These are phyloP conservation scores for Aschersonia sp. DNA, from an alignment of 2,329 filamentous ascomycete species.

Conservation along the genomic window DNA sequence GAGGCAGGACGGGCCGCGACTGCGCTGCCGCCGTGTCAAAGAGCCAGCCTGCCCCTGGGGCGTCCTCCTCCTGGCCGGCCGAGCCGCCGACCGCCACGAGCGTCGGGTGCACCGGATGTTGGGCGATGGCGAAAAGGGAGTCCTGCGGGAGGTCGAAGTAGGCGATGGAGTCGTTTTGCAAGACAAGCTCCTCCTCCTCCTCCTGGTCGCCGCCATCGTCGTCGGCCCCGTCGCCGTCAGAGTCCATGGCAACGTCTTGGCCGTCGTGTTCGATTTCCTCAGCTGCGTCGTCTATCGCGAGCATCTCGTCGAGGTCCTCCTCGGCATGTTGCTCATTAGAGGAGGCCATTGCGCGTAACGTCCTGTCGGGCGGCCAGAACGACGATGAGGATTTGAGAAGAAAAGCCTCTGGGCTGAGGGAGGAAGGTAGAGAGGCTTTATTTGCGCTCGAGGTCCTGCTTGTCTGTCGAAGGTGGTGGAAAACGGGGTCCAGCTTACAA, in stretches of 20 bases:
- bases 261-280: slow-evolving; percentile 45
- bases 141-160: slow-evolving; percentile 87
- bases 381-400: too few relatives aligned
- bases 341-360: slow-evolving; percentile 13
- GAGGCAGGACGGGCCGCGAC: slow-evolving; percentile 54
- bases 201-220: neutral
- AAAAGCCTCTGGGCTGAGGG: too few relatives aligned
- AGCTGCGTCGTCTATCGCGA: slow-evolving; percentile 4
- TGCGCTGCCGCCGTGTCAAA: slow-evolving; percentile 58
- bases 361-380: too few relatives aligned
- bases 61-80: slow-evolving; percentile 42
- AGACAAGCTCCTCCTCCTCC: slow-evolving; percentile 48
- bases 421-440: neutral
- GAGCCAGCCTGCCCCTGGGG: slow-evolving; percentile 69
- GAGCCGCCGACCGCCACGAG: slow-evolving; percentile 78
- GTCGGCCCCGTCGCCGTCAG: slow-evolving; percentile 28
- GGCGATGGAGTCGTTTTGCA: slow-evolving; percentile 85
- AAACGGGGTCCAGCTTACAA: neutral
- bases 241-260: slow-evolving; percentile 71
- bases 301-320: slow-evolving; percentile 8
- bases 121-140: slow-evolving; percentile 87
- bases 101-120: slow-evolving; percentile 66
- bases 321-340: slow-evolving; percentile 9
- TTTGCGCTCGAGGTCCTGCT: neutral
- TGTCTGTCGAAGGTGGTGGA: neutral